Conservation (phyloP, 352 stramenopile species). For the Globisporangium spinosum region DNA sequence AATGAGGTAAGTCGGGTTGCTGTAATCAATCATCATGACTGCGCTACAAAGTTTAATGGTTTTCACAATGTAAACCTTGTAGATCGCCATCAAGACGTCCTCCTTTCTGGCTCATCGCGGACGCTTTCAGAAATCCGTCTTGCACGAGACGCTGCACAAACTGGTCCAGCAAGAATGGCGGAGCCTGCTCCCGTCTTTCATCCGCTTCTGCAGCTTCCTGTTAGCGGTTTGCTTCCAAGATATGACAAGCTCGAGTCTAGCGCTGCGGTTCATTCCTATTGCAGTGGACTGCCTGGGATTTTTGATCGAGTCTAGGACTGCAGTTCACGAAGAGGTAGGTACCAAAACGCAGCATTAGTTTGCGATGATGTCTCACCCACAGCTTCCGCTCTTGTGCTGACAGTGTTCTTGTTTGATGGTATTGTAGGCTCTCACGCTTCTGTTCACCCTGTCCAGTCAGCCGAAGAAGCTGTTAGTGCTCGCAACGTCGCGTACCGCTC, state of each 20-base stretch:
- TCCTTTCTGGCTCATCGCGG: conserved; percentile 40
- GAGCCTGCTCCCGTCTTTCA: conserved; percentile 36
- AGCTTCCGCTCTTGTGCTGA: neutral
- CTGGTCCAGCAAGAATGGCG: conserved; percentile 45
- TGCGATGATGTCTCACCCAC: neutral
- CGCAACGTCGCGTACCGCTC: conserved; percentile 28
- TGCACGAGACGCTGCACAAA: conserved; percentile 27
- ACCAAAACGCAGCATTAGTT: neutral
- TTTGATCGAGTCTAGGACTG: conserved; percentile 34
- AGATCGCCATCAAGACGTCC: conserved; percentile 43
- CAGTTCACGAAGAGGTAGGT: conserved; percentile 57
- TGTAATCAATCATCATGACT: neutral
- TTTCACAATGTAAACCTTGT: neutral
- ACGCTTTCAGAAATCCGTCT: conserved; percentile 27
- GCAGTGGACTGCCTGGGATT: conserved; percentile 35
- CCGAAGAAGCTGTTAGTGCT: conserved; percentile 56
- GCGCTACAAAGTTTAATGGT: neutral
- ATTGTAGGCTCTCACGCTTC: conserved; percentile 52
- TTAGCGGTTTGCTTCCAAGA: conserved; percentile 43
- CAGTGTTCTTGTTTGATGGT: neutral
- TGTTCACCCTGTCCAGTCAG: conserved; percentile 68
- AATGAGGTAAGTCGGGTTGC: conserved; percentile 39
- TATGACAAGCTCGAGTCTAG: conserved; percentile 26
- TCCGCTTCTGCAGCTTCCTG: conserved; percentile 56
- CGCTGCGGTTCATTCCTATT: conserved; percentile 37